A percentile compares a stretch with the other conserved stretches of the same genome.
phyloP scores from a whole-genome alignment of 345 rosid species.

The Luvunga scandens region DNA sequence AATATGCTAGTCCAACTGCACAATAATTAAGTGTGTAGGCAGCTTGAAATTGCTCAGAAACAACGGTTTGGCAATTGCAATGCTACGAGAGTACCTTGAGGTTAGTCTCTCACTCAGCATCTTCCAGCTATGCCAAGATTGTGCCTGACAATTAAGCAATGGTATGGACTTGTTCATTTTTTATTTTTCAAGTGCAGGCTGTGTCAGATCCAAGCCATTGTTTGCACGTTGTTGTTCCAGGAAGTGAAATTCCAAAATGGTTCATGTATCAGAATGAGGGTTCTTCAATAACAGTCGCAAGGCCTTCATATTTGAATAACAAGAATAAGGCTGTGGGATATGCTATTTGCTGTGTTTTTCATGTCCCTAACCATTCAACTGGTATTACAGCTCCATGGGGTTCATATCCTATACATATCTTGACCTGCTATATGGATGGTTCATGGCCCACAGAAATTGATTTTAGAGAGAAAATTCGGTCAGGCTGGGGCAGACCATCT shows the following conservation, averaged over 20 bases:
- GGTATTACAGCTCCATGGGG: fast-evolving
- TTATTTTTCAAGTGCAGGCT: not conserved
- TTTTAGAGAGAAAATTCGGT: too few relatives aligned
- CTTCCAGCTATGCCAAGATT: not conserved
- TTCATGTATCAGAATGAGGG: too few relatives aligned
- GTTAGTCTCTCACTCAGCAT: not conserved
- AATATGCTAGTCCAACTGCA: not conserved
- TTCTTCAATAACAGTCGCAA: not conserved
- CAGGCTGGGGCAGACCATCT: too few relatives aligned
- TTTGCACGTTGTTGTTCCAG: too few relatives aligned
- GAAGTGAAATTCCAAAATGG: too few relatives aligned
- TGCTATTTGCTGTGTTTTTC: constrained; percentile 2
- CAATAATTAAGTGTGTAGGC: not conserved
- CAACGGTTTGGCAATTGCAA: not conserved
- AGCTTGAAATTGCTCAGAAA: constrained; percentile 4
- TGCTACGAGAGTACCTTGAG: not conserved
- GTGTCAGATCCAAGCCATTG: too few relatives aligned
- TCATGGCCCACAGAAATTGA: too few relatives aligned
- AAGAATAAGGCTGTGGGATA: not conserved
- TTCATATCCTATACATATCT: too few relatives aligned
- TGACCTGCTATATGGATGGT: too few relatives aligned
- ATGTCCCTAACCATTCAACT: not conserved
- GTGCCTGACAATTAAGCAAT: not conserved
- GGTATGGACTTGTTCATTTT: not conserved
- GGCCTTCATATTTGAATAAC: not conserved